A percentile compares a stretch with the other conserved stretches of the same genome.
Conservation (phyloP, 2,329 filamentous ascomycete species). For the Ceratocystis papillata region DNA sequence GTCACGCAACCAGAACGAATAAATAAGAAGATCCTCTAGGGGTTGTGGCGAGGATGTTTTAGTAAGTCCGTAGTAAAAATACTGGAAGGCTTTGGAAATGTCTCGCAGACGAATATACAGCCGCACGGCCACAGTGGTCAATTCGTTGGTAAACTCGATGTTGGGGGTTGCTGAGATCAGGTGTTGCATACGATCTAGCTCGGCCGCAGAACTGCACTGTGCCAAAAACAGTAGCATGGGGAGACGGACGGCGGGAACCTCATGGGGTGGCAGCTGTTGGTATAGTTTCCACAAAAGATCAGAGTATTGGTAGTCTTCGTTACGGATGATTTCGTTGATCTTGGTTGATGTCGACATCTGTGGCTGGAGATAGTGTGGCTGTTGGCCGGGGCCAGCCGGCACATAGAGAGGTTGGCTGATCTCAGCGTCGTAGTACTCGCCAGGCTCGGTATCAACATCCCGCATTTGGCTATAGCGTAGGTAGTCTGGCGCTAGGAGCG, state of each 20-base stretch:
- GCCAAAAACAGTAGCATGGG: conserved; percentile 21
- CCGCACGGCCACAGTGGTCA: conserved; percentile 22
- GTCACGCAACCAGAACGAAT: conserved; percentile 22
- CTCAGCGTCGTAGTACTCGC: conserved; percentile 13
- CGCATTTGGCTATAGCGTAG: conserved; percentile 12
- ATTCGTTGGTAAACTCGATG: conserved; percentile 20
- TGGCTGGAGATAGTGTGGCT: conserved; percentile 18
- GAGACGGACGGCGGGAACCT: conserved; percentile 7
- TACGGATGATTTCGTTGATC: conserved; percentile 16
- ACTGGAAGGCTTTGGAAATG: conserved; percentile 23
- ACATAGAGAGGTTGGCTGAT: not conserved
- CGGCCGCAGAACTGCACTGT: conserved; percentile 22
- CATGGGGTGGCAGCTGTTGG: conserved; percentile 2
- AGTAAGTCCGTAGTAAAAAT: conserved; percentile 19
- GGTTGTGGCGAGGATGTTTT: conserved; percentile 21
- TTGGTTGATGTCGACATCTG: conserved; percentile 9
- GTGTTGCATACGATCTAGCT: conserved; percentile 23
- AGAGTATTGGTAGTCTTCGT: conserved; percentile 22
- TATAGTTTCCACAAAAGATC: conserved; percentile 22
- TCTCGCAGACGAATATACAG: conserved; percentile 23
- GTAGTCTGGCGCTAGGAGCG: conserved; percentile 18
- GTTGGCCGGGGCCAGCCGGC: conserved; percentile 19
- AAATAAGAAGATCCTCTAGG: conserved; percentile 22
- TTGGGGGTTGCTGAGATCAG: conserved; percentile 21
- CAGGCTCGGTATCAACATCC: conserved; percentile 9